Evolutionary conservation across 2,329 filamentous ascomycete genomes (phyloP).

Genomic region (Fusarium mexicanum): DNA sequence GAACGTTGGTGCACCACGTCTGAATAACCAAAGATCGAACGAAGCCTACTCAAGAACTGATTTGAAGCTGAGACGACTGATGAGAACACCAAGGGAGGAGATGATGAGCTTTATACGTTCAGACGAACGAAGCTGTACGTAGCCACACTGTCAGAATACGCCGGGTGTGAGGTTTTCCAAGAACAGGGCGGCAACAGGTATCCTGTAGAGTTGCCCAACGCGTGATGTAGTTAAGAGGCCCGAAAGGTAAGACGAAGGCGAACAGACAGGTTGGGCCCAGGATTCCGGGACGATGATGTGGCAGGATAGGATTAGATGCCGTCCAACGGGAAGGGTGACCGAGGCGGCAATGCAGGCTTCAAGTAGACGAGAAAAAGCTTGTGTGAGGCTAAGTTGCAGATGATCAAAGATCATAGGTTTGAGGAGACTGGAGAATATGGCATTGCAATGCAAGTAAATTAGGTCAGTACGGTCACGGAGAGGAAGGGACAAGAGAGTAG

Average conservation of each 20-base stretch:
- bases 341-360: slow-evolving; percentile 29
- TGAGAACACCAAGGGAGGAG: slow-evolving; percentile 7
- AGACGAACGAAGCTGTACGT: slow-evolving; percentile 11
- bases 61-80: slow-evolving; percentile 3
- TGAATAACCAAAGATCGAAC: not conserved
- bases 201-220: slow-evolving; percentile 24
- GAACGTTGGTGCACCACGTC: not conserved
- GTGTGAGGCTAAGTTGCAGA: slow-evolving; percentile 29
- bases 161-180: slow-evolving; percentile 25
- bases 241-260: slow-evolving; percentile 36
- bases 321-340: slow-evolving; percentile 21
- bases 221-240: slow-evolving; percentile 33
- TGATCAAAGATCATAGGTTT: slow-evolving; percentile 10
- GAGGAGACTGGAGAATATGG: slow-evolving; percentile 7
- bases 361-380: slow-evolving; percentile 26
- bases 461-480: slow-evolving; percentile 8
- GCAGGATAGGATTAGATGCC: slow-evolving; percentile 43
- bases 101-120: slow-evolving; percentile 35
- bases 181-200: slow-evolving; percentile 15
- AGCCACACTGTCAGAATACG: slow-evolving; percentile 21
- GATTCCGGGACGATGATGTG: slow-evolving; percentile 41
- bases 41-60: not conserved
- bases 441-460: slow-evolving; percentile 8
- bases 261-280: slow-evolving; percentile 28
- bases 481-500: not conserved